Percentiles rank a stretch among this genome's conserved stretches.
Conservation (phyloP, 768 basidiomycete species). For the Pseudohyphozyma bogoriensis region DNA sequence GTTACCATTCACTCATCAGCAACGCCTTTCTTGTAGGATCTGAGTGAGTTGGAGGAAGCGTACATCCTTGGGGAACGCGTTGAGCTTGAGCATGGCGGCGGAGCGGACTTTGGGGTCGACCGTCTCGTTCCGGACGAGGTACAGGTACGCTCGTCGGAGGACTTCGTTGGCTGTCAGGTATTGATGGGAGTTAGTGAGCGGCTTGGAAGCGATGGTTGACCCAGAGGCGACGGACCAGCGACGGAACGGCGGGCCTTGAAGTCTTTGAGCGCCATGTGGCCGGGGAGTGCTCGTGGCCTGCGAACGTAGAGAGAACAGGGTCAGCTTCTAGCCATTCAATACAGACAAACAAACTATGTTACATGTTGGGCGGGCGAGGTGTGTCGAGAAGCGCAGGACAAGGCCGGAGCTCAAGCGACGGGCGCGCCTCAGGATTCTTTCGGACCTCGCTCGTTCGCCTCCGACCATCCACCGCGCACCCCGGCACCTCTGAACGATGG, state of each 20-base stretch:
- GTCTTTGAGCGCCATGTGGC: constrained; percentile 28
- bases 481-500: no score
- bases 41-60: constrained; percentile 25
- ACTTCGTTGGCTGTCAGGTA: constrained; percentile 56
- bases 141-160: constrained; percentile 77
- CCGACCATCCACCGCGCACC: no score
- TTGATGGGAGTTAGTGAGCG: not conserved
- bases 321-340: no score
- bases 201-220: not conserved
- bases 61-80: constrained; percentile 70
- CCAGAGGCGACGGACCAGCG: constrained; percentile 13
- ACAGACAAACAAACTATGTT: no score
- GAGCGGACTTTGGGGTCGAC: constrained; percentile 81
- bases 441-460: no score
- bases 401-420: no score
- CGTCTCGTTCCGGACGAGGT: constrained; percentile 81
- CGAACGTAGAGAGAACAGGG: no score
- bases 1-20: no score
- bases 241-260: constrained; percentile 26
- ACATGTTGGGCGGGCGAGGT: no score
- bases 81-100: constrained; percentile 86
- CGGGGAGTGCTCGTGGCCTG: constrained; percentile 24
- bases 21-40: not conserved
- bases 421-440: no score
- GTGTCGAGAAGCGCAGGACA: no score